phyloP scores from a whole-genome alignment of 257 asterid genomes.

The Gentiana macrophylla region DNA sequence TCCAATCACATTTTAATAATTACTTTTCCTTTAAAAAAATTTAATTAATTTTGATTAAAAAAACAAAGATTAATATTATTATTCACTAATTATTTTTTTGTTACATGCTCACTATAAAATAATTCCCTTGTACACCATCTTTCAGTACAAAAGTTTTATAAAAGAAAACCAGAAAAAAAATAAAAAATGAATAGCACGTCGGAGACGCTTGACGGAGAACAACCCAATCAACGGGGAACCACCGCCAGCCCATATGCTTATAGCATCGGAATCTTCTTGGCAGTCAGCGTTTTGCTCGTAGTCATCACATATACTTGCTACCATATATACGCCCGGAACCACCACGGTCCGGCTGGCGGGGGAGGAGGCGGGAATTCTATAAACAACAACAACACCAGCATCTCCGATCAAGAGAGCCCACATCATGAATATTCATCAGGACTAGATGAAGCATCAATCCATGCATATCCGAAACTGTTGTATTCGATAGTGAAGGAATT shows the following conservation, averaged over 20 bases:
- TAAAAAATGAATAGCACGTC: not conserved
- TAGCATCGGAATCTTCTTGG: conserved; percentile 5
- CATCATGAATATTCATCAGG: conserved; percentile 6
- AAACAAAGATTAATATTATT: too few species aligned
- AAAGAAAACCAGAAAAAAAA: too few species aligned
- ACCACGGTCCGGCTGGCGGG: too few species aligned
- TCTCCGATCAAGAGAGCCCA: not conserved
- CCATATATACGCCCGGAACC: not conserved
- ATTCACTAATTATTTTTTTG: too few species aligned
- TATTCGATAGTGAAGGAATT: conserved; percentile 26
- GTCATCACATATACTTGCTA: conserved; percentile 2
- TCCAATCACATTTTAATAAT: too few species aligned
- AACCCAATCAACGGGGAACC: not conserved
- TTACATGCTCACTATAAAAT: too few species aligned
- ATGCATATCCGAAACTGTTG: conserved; percentile 29
- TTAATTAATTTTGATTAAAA: too few species aligned
- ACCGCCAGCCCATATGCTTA: not conserved
- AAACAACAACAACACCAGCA: not conserved
- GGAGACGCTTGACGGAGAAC: not conserved
- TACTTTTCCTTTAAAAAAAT: too few species aligned
- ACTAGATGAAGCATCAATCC: conserved; percentile 24
- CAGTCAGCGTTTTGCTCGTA: not conserved
- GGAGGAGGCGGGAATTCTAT: too few species aligned
- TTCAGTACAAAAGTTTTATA: too few species aligned
- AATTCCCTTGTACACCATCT: too few species aligned